Conservation (phyloP, 495 filamentous ascomycete genomes). For the Hyphodiscus hymeniophilus region DNA sequence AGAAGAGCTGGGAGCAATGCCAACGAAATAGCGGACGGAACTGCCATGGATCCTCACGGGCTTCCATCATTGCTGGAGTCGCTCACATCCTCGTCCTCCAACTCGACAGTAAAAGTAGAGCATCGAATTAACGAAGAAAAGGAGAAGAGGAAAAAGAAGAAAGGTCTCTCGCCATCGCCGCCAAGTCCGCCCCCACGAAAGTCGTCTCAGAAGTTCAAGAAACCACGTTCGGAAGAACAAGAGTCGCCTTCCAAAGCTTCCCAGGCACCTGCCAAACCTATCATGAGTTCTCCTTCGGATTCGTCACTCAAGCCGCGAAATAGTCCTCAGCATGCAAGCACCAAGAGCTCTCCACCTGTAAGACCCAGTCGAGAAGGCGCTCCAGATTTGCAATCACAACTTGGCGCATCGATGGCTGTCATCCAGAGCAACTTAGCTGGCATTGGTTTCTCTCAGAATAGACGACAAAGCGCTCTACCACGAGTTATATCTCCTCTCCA, state of each 20-base stretch:
- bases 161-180: constrained; percentile 39
- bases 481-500: constrained; percentile 11
- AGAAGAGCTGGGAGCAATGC: constrained; percentile 45
- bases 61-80: constrained; percentile 59
- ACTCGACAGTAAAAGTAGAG: constrained; percentile 43
- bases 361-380: constrained; percentile 80
- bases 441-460: constrained; percentile 19
- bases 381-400: constrained; percentile 48
- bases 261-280: constrained; percentile 23
- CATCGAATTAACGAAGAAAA: constrained; percentile 30
- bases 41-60: constrained; percentile 41
- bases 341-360: constrained; percentile 35
- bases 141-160: constrained; percentile 34
- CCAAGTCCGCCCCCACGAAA: constrained; percentile 56
- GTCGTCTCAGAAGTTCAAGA: constrained; percentile 49
- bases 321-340: neutral
- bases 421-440: constrained; percentile 70
- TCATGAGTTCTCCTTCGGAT: constrained; percentile 15
- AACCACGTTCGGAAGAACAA: constrained; percentile 22
- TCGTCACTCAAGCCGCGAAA: neutral
- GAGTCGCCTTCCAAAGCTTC: constrained; percentile 26
- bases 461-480: constrained; percentile 10
- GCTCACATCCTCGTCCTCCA: constrained; percentile 52
- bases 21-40: constrained; percentile 40
- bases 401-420: constrained; percentile 53